Percentiles rank a stretch among this genome's conserved stretches.
These are phyloP conservation scores for Arthrinium puccinioides DNA, from an alignment of 2,329 filamentous ascomycete genomes.

Conservation along the genomic window DNA sequence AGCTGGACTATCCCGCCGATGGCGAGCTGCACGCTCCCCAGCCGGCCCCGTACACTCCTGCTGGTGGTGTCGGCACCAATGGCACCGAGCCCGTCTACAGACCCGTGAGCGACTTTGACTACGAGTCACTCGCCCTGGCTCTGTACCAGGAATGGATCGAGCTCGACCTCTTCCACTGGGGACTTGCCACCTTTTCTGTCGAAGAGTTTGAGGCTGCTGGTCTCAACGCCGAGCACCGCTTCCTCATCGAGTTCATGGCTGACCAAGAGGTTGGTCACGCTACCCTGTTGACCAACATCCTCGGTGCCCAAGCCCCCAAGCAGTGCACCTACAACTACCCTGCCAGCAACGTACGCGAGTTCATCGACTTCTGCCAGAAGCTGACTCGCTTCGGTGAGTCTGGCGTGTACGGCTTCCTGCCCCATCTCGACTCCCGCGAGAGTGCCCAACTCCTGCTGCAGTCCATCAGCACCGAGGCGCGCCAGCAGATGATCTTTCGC, in stretches of 20 bases:
- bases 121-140: constrained; percentile 65
- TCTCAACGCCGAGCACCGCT: constrained; percentile 61
- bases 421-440: constrained; percentile 69
- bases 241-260: constrained; percentile 68
- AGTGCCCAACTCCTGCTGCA: constrained; percentile 67
- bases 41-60: constrained; percentile 66
- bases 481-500: constrained; percentile 79
- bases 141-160: constrained; percentile 83
- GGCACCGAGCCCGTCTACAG: constrained; percentile 70
- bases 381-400: constrained; percentile 76
- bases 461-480: constrained; percentile 70
- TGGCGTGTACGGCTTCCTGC: constrained; percentile 74
- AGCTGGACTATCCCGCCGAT: constrained; percentile 64
- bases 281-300: constrained; percentile 69
- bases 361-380: constrained; percentile 78
- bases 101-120: constrained; percentile 77
- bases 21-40: constrained; percentile 60
- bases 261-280: constrained; percentile 73
- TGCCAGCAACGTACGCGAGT: constrained; percentile 66
- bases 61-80: constrained; percentile 70
- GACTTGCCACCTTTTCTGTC: constrained; percentile 60
- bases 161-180: constrained; percentile 74
- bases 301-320: constrained; percentile 60
- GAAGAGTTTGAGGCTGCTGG: constrained; percentile 64
- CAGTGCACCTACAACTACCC: constrained; percentile 83